Conservation (phyloP, 139 green algal species). For the Chlamydomonas sp. region DNA sequence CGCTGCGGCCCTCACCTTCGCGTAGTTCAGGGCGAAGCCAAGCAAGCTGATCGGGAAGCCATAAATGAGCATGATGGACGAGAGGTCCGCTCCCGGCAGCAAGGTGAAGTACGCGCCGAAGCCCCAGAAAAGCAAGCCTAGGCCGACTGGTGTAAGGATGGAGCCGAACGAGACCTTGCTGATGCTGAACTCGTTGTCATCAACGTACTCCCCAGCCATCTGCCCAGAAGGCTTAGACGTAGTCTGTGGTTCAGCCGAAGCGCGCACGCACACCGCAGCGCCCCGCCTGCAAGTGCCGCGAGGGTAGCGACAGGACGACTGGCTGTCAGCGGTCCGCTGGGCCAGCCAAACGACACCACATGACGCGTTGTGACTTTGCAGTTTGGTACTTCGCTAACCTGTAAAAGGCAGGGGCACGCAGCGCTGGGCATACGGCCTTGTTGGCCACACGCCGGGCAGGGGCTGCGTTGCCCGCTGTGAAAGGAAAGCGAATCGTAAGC, state of each 20-base stretch:
- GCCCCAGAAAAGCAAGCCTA: constrained; percentile 83
- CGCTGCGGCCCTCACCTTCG: constrained; percentile 42
- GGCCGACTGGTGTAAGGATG: constrained; percentile 84
- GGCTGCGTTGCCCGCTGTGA: no score
- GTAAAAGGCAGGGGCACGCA: no score
- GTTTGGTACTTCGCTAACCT: no score
- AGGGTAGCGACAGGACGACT: no score
- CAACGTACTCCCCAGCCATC: neutral
- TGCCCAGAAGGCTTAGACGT: neutral
- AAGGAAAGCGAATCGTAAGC: no score
- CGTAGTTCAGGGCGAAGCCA: constrained; percentile 94
- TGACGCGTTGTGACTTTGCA: no score
- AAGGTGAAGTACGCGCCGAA: constrained; percentile 96
- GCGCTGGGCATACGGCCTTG: no score
- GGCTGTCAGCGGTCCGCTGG: no score
- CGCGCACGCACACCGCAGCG: neutral
- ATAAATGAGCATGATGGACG: constrained; percentile 95
- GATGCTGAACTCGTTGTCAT: constrained; percentile 70
- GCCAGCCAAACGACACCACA: no score
- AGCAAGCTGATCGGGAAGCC: constrained; percentile 96
- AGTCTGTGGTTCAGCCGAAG: constrained; percentile 16
- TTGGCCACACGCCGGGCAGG: no score
- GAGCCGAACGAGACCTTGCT: constrained; percentile 87
- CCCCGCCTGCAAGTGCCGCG: neutral
- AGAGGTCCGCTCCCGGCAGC: constrained; percentile 89